Base-by-base conservation (phyloP, 176 grass and related monocot species). In the Otatea glauca region DNA sequence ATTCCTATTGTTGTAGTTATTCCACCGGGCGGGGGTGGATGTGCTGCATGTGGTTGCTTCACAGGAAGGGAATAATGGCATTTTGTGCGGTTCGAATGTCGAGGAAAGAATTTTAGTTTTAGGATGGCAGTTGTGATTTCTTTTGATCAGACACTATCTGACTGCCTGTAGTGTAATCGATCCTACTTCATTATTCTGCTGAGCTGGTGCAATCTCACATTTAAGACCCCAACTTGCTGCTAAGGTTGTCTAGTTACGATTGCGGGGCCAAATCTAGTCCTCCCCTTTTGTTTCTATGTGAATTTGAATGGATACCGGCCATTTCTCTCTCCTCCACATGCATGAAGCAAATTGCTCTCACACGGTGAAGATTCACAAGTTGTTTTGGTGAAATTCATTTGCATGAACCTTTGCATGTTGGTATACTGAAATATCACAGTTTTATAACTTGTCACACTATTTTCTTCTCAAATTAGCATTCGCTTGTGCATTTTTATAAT, bases 121-220 rank as follows among this genome's bases (percentile, higher is more conserved):
- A 54, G 17, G 29, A 12, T 54, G 49, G 5, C 17, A 3, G 9
- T 75, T 55, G 7, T 4, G n/a, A 61, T 43, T 77, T 61, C 14
- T 50, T 48, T 48, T 66, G 9, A 79, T 43, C 23, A 25, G 0
- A 48, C 67, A 7, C 4, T 6, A 80, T 51, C 77, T 80, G 44
- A 16, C 43, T 51, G n/a, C 56, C 51, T 67, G 18, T 8, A 25
- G 5, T n/a, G 3, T 53, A 50, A 24, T 68, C 4, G 4, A 18
- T 80, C 32, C 24, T 80, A 25, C 7, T 81, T 63, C 47, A 81
- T 54, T 54, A 41, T 37, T 68, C 20, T 55, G 61, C 78, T 80
- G 64, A 68, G 47, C 45, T 39, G 20, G 20, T 80, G 20, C 45
- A 34, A 39, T 53, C 43, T 53, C 78, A 81, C 14, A 68, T 54